A percentile compares a stretch with the other conserved stretches of the same genome.
Evolutionary conservation across 1,284 basidiomycete genomes (phyloP).

Genomic region (Leccinum pachyderme): DNA sequence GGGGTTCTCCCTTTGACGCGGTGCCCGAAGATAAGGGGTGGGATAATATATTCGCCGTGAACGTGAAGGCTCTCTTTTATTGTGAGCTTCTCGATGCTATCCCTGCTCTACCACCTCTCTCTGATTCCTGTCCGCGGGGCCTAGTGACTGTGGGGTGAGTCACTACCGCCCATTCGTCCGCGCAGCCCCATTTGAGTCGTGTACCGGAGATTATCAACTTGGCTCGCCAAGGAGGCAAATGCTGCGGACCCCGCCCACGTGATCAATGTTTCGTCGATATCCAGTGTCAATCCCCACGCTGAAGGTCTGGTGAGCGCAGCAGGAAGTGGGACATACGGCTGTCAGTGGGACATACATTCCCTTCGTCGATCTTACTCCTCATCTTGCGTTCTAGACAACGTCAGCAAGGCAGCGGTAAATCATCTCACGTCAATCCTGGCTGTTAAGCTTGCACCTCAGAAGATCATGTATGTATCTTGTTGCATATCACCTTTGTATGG

Average conservation of each 20-base stretch:
- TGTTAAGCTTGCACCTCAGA: conserved; percentile 57
- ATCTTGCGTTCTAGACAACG: conserved; percentile 48
- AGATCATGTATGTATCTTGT: conserved; percentile 59
- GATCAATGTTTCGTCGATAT: conserved; percentile 79
- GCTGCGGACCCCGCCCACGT: conserved; percentile 70
- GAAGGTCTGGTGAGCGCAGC: conserved; percentile 50
- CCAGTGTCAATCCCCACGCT: conserved; percentile 57
- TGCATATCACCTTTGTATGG: background rate
- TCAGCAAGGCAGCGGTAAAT: conserved; percentile 83
- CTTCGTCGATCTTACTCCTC: background rate
- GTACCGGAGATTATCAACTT: conserved; percentile 38
- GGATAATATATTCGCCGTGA: conserved; percentile 78
- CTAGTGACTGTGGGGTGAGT: conserved; percentile 66
- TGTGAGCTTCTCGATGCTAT: conserved; percentile 40
- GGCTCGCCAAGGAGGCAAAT: conserved; percentile 64
- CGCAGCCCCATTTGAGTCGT: background rate
- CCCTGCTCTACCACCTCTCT: background rate
- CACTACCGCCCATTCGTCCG: background rate
- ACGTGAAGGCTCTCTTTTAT: conserved; percentile 82
- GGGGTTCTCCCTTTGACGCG: conserved; percentile 74
- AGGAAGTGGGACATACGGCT: conserved; percentile 78
- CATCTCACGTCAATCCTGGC: conserved; percentile 79
- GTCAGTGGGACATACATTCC: conserved; percentile 41
- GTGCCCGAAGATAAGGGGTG: conserved; percentile 81
- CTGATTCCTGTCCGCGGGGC: conserved; percentile 2